Percentiles rank a stretch among this genome's conserved stretches.
These are phyloP conservation scores for Alternaria sp. DNA, from an alignment of 2,329 filamentous ascomycete species.

Conservation along the genomic window DNA sequence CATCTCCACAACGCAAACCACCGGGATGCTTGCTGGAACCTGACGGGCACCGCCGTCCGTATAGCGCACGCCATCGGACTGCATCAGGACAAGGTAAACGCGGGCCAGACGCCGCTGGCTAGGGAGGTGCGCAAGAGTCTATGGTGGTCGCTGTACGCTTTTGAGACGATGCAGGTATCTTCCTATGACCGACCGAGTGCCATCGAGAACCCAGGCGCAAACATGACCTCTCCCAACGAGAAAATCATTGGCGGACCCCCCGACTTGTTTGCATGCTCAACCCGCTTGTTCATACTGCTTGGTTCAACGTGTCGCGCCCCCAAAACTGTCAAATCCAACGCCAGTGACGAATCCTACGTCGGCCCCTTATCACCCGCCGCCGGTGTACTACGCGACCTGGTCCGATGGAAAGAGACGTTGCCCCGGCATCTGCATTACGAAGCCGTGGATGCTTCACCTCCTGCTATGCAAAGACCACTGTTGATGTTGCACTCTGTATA, in stretches of 20 bases:
- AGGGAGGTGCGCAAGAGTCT: conserved; percentile 60
- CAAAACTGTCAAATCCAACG: conserved; percentile 40
- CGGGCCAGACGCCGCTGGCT: conserved; percentile 46
- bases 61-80: conserved; percentile 58
- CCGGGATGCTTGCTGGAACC: conserved; percentile 56
- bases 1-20: conserved; percentile 59
- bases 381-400: conserved; percentile 51
- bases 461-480: conserved; percentile 50
- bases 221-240: conserved; percentile 50
- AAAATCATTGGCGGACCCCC: conserved; percentile 49
- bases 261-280: conserved; percentile 53
- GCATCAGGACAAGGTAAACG: conserved; percentile 54
- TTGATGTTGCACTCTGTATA: conserved; percentile 53
- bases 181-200: conserved; percentile 57
- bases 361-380: conserved; percentile 52
- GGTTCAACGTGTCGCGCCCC: conserved; percentile 52
- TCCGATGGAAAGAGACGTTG: conserved; percentile 51
- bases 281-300: conserved; percentile 50
- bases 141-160: conserved; percentile 62
- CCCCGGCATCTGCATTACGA: conserved; percentile 52
- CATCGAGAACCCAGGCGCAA: conserved; percentile 51
- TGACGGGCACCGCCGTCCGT: conserved; percentile 55
- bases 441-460: conserved; percentile 44
- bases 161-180: conserved; percentile 59
- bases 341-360: conserved; percentile 51